A percentile compares a stretch with the other conserved stretches of the same genome.
phyloP scores from a whole-genome alignment of 208 protist genomes.

The Porcisia hertigi region DNA sequence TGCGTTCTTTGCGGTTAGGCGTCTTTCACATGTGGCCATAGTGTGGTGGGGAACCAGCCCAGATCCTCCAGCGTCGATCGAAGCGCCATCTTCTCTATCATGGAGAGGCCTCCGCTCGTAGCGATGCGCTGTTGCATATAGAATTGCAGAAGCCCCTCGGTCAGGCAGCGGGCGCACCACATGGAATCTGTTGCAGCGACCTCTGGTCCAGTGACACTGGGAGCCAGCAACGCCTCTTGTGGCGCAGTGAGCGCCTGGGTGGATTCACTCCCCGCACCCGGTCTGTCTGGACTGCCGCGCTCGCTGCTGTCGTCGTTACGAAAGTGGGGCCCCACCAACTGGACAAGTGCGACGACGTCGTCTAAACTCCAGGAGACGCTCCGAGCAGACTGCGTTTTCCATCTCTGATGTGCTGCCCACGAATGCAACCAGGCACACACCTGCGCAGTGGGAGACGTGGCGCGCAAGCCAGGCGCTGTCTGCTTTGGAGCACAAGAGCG shows the following conservation, averaged over 20 bases:
- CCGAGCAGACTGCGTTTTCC: not conserved
- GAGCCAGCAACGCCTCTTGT: not conserved
- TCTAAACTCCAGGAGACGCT: constrained; percentile 31
- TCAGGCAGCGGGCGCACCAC: constrained; percentile 33
- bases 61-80: constrained; percentile 29
- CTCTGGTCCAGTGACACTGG: no score
- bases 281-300: not conserved
- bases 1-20: not conserved
- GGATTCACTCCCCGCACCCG: not conserved
- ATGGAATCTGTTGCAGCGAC: constrained; percentile 4
- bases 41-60: constrained; percentile 21
- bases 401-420: constrained; percentile 5
- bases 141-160: constrained; percentile 27
- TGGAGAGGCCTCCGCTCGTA: constrained; percentile 8
- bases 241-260: not conserved
- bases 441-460: constrained; percentile 3
- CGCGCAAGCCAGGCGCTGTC: not conserved
- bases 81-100: constrained; percentile 32
- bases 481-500: not conserved
- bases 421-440: constrained; percentile 30
- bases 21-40: constrained; percentile 25
- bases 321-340: constrained; percentile 25
- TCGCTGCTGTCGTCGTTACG: not conserved
- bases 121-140: constrained; percentile 28
- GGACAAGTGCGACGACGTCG: constrained; percentile 40